These are phyloP conservation scores for Trichoderma atroviride DNA, from an alignment of 2,329 filamentous ascomycete genomes.

Conservation along the genomic window DNA sequence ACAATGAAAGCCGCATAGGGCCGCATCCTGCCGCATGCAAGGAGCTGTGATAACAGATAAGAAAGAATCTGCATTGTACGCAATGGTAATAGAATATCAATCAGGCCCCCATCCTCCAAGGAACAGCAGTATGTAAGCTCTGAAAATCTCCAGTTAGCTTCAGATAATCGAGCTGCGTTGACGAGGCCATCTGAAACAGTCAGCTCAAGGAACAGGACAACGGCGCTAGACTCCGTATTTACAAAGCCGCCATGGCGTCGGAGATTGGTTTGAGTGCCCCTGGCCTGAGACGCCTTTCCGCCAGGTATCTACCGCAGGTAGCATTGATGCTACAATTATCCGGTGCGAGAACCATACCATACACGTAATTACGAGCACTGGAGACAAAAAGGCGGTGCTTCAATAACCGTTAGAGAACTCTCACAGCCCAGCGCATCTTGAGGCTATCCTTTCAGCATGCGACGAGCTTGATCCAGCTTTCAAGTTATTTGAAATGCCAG, in stretches of 20 bases:
- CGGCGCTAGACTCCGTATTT: background rate
- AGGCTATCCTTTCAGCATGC: background rate
- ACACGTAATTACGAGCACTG: background rate
- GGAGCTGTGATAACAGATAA: conserved; percentile 17
- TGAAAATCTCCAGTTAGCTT: background rate
- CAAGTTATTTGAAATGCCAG: background rate
- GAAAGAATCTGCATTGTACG: background rate
- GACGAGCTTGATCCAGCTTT: background rate
- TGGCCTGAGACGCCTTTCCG: conserved; percentile 11
- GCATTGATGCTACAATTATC: background rate
- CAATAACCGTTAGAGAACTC: background rate
- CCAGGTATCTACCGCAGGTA: background rate
- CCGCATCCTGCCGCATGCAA: conserved; percentile 13
- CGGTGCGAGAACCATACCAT: background rate
- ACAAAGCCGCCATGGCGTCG: conserved; percentile 12
- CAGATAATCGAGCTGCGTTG: background rate
- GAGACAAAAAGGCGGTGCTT: background rate
- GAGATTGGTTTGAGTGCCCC: conserved; percentile 19
- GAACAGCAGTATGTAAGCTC: background rate
- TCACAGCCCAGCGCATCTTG: background rate
- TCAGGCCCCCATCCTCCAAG: background rate
- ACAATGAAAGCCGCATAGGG: background rate
- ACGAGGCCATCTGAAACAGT: background rate
- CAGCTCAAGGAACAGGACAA: background rate
- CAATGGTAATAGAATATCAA: background rate